A percentile compares a stretch with the other conserved stretches of the same genome.
Evolutionary conservation across 2,329 filamentous ascomycete genomes (phyloP).

Genomic region (Trichophyton benhamiae): DNA sequence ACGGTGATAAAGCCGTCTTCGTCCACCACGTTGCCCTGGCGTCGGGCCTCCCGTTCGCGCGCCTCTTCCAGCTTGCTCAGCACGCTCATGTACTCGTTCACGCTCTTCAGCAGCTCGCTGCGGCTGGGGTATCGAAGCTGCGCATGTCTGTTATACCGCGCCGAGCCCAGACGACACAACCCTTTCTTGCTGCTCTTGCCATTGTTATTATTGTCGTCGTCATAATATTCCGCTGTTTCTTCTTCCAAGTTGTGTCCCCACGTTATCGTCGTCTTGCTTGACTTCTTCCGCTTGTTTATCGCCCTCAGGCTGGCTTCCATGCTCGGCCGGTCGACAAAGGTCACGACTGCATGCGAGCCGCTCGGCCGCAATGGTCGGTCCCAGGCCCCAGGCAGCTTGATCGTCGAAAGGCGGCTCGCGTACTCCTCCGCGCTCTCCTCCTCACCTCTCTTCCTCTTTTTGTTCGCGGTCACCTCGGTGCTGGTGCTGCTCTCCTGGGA

Average conservation of each 20-base stretch:
- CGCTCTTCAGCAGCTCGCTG: conserved; percentile 52
- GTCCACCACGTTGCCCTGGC: conserved; percentile 66
- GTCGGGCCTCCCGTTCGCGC: conserved; percentile 26
- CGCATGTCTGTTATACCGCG: conserved; percentile 46
- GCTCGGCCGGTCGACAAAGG: conserved; percentile 73
- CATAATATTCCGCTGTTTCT: no score
- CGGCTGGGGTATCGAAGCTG: conserved; percentile 58
- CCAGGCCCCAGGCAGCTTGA: conserved; percentile 60
- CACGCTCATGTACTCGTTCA: conserved; percentile 77
- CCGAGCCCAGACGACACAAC: conserved; percentile 43
- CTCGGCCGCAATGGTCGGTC: conserved; percentile 56
- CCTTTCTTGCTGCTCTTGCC: conserved; percentile 22
- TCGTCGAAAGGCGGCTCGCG: conserved; percentile 45
- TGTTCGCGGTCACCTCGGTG: conserved; percentile 1
- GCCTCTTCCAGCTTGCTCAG: conserved; percentile 46
- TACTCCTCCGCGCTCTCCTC: conserved; percentile 34
- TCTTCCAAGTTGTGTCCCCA: not conserved
- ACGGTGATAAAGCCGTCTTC: conserved; percentile 95
- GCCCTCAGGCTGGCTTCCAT: conserved; percentile 67
- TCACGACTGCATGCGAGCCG: conserved; percentile 66
- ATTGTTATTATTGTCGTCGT: not conserved
- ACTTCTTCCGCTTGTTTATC: conserved; percentile 38
- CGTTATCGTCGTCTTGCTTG: conserved; percentile 35
- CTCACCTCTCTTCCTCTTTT: conserved; percentile 42
- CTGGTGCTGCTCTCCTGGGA: conserved; percentile 11